These are phyloP conservation scores for Salix caprea DNA, from an alignment of 345 rosid genomes.

Conservation along the genomic window DNA sequence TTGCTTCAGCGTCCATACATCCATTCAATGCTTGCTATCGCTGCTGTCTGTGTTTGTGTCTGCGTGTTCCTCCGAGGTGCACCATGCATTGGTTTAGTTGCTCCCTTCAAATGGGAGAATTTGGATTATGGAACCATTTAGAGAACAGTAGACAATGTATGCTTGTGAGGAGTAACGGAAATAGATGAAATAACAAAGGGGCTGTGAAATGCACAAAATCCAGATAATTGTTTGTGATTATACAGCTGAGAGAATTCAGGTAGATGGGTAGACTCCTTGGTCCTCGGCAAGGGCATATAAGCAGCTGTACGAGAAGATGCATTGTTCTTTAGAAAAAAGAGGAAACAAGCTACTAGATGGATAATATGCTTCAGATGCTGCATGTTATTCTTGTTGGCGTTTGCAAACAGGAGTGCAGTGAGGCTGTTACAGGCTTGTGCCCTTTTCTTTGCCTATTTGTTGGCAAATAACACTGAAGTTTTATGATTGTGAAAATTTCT, in stretches of 20 bases:
- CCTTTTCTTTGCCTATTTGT: conserved; percentile 10
- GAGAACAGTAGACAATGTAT: neutral
- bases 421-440: neutral
- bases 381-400: neutral
- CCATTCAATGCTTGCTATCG: conserved; percentile 82
- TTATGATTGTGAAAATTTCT: conserved; percentile 3
- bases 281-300: neutral
- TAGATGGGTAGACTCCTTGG: neutral
- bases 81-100: conserved; percentile 50
- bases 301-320: neutral
- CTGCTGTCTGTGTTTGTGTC: conserved; percentile 90
- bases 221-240: neutral
- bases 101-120: conserved; percentile 79
- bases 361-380: neutral
- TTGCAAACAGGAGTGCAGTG: conserved; percentile 2
- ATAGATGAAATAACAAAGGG: neutral
- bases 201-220: neutral
- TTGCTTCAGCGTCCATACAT: conserved; percentile 70
- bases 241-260: neutral
- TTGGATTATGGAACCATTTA: conserved; percentile 67
- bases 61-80: conserved; percentile 71
- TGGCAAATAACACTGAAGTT: neutral
- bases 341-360: neutral
- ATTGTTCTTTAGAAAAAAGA: neutral
- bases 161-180: neutral